These are phyloP conservation scores for Cylindrotheca fusiformis DNA, from an alignment of 108 stramenopile species.

Conservation along the genomic window DNA sequence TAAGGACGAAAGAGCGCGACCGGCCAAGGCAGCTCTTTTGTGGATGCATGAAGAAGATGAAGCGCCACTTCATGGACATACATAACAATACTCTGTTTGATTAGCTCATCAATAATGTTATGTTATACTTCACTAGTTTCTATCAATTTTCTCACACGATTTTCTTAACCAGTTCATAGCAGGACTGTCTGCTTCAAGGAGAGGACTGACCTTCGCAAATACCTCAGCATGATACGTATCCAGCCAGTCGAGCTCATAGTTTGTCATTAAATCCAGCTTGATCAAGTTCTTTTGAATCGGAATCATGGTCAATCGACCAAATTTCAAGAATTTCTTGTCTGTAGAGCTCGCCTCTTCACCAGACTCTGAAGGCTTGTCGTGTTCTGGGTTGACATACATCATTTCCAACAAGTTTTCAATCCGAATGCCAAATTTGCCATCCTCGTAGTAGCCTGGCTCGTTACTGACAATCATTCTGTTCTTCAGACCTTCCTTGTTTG, in stretches of 20 bases:
- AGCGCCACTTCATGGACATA: background rate
- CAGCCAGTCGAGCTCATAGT: conserved; percentile 82
- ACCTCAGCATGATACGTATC: conserved; percentile 84
- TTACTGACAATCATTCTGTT: conserved; percentile 96
- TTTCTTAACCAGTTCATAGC: conserved; percentile 77
- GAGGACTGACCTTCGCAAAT: conserved; percentile 69
- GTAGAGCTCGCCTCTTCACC: conserved; percentile 25
- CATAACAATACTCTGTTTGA: background rate
- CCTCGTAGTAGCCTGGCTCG: conserved; percentile 98
- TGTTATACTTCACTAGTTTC: background rate
- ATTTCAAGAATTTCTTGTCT: conserved; percentile 75
- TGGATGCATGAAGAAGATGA: conserved; percentile 24
- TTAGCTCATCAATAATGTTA: background rate
- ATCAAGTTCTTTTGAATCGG: conserved; percentile 90
- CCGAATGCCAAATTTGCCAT: conserved; percentile 93
- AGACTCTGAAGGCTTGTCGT: conserved; percentile 10
- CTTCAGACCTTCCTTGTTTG: conserved; percentile 75
- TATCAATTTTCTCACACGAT: conserved; percentile 70
- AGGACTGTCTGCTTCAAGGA: conserved; percentile 63
- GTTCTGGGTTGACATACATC: conserved; percentile 46
- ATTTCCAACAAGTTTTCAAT: conserved; percentile 91
- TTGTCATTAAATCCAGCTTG: conserved; percentile 61
- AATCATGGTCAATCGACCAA: conserved; percentile 83
- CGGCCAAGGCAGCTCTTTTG: conserved; percentile 59
- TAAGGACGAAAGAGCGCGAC: conserved; percentile 59